A percentile compares a stretch with the other conserved stretches of the same genome.
These are phyloP conservation scores for Solanum gandarillasii DNA, from an alignment of 257 asterid species.

Conservation along the genomic window DNA sequence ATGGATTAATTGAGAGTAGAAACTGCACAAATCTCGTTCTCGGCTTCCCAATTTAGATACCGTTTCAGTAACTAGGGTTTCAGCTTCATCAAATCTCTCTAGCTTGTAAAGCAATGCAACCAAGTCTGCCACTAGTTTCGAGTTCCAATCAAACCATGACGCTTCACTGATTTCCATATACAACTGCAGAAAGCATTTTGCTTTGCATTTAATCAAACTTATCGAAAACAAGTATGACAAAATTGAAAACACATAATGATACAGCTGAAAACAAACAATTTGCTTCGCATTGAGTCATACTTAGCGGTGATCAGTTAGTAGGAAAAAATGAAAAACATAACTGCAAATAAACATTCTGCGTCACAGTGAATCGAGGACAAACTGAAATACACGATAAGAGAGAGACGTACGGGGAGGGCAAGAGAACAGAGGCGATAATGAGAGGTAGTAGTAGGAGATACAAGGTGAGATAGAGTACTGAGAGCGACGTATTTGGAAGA, in stretches of 20 bases:
- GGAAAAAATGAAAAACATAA: not conserved
- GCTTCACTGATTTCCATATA: slow-evolving; percentile 47
- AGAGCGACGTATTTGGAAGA: slow-evolving; percentile 66
- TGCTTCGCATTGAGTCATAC: not conserved
- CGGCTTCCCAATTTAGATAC: slow-evolving; percentile 28
- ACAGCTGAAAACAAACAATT: not conserved
- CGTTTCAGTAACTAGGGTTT: slow-evolving; percentile 32
- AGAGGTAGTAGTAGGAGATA: slow-evolving; percentile 43
- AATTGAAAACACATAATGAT: not conserved
- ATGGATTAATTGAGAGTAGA: slow-evolving; percentile 52
- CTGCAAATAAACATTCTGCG: not conserved
- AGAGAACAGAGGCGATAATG: slow-evolving; percentile 43
- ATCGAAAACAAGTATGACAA: not conserved
- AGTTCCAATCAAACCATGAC: slow-evolving; percentile 85
- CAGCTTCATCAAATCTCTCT: slow-evolving; percentile 41
- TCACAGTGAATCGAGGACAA: not conserved
- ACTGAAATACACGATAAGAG: not conserved
- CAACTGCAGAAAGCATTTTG: slow-evolving; percentile 38
- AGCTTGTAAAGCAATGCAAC: slow-evolving; percentile 40
- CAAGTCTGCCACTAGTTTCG: slow-evolving; percentile 68
- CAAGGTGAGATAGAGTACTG: slow-evolving; percentile 64
- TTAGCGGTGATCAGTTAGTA: not conserved
- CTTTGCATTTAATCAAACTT: not conserved
- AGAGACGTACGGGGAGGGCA: slow-evolving; percentile 58
- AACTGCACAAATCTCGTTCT: slow-evolving; percentile 49